phyloP scores from a whole-genome alignment of 495 filamentous ascomycete species.

The Glonium stellatum region DNA sequence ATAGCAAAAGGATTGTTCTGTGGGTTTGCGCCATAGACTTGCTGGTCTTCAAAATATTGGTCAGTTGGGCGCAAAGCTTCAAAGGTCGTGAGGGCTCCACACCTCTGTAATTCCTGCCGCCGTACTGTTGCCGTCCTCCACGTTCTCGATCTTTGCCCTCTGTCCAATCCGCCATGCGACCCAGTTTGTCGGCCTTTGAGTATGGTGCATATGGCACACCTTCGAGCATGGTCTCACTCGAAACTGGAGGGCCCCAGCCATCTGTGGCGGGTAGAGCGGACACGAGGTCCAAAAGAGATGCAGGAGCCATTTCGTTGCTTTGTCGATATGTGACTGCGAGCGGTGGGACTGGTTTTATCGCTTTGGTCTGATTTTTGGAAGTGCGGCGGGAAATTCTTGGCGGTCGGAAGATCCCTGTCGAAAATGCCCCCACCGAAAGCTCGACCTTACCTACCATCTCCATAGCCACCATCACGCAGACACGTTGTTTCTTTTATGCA shows the following conservation, averaged over 20 bases:
- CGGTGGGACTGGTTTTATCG: constrained; percentile 1
- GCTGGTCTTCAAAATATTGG: constrained; percentile 60
- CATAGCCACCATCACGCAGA: too few species aligned
- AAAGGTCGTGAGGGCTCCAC: constrained; percentile 20
- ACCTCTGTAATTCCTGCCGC: constrained; percentile 90
- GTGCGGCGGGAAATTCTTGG: constrained; percentile 13
- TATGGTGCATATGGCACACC: constrained; percentile 96
- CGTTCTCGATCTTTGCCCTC: constrained; percentile 80
- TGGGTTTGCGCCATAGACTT: constrained; percentile 89
- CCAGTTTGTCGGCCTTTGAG: constrained; percentile 96
- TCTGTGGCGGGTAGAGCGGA: constrained; percentile 57
- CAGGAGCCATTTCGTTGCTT: constrained; percentile 45
- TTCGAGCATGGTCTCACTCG: constrained; percentile 76
- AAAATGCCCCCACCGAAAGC: too few species aligned
- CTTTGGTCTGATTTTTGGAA: neutral
- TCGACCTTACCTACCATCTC: too few species aligned
- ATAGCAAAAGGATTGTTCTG: constrained; percentile 74
- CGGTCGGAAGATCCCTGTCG: neutral
- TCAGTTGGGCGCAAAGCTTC: constrained; percentile 1
- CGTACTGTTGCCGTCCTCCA: constrained; percentile 77
- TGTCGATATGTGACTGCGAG: neutral
- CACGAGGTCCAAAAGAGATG: constrained; percentile 54
- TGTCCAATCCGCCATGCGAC: constrained; percentile 99
- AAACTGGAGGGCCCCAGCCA: constrained; percentile 76
- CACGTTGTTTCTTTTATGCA: too few species aligned